Conservation (phyloP, 176 grass and related monocot species). For the Melocanna baccifera region DNA sequence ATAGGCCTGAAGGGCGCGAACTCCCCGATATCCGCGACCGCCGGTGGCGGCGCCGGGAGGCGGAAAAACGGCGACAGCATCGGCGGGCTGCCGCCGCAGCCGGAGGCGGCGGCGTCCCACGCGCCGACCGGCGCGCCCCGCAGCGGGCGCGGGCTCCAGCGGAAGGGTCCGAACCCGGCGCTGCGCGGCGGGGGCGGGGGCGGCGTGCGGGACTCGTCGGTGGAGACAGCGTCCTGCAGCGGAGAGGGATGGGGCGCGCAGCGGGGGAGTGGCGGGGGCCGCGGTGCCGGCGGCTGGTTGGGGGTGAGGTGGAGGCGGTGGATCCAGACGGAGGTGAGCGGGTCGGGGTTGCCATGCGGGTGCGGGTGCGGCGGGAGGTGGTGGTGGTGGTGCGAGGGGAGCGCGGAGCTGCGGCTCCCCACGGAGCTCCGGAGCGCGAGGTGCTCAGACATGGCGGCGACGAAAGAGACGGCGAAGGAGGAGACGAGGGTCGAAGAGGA, state of each 20-base stretch:
- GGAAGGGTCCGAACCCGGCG: conserved; percentile 35
- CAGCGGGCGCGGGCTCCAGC: conserved; percentile 26
- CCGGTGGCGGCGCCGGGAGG: background rate
- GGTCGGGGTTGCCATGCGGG: conserved; percentile 25
- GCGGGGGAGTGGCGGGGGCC: background rate
- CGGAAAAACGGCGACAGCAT: conserved; percentile 53
- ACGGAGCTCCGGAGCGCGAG: conserved; percentile 33
- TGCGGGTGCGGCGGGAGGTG: background rate
- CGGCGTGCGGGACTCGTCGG: conserved; percentile 36
- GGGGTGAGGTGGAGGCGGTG: conserved; percentile 50
- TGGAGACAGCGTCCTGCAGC: conserved; percentile 25
- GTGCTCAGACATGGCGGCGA: conserved; percentile 38
- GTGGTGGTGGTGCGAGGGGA: background rate
- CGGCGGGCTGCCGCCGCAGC: background rate
- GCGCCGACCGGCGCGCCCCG: conserved; percentile 10
- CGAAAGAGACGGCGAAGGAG: background rate
- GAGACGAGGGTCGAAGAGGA: background rate
- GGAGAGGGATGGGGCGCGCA: background rate
- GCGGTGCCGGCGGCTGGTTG: background rate
- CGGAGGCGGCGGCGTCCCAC: background rate
- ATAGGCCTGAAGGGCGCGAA: conserved; percentile 12
- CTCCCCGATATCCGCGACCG: background rate
- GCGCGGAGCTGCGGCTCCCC: conserved; percentile 20
- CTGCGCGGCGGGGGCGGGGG: conserved; percentile 6
- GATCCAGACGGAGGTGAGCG: conserved; percentile 57